A percentile compares a stretch with the other conserved stretches of the same genome.
phyloP scores from a whole-genome alignment of 202 grass and related monocot genomes.

The Zoysia matrella region DNA sequence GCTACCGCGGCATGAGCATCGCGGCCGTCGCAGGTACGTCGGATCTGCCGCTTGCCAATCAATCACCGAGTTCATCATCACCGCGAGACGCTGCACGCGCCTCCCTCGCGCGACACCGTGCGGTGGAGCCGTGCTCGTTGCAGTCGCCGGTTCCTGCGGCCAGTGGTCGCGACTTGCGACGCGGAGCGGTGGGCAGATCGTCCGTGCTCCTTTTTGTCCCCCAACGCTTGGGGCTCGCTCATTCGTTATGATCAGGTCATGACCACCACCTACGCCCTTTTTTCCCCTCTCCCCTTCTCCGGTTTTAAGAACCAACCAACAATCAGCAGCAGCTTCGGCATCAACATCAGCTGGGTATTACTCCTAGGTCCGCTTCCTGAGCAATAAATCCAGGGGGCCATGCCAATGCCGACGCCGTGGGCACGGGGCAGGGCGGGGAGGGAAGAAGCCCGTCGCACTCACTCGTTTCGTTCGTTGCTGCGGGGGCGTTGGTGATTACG shows the following conservation, averaged over 20 bases:
- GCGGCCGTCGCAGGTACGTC: constrained; percentile 72
- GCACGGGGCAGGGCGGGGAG: background rate
- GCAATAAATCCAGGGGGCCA: constrained; percentile 26
- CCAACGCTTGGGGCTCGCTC: constrained; percentile 19
- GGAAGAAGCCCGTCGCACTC: background rate
- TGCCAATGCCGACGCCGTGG: background rate
- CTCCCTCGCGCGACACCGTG: no score
- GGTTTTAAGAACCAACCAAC: background rate
- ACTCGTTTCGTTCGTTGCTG: background rate
- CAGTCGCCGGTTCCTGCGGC: constrained; percentile 1
- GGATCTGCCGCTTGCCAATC: background rate
- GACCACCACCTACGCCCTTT: background rate
- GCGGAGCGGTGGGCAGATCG: constrained; percentile 23
- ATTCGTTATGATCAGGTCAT: constrained; percentile 36
- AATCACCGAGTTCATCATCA: background rate
- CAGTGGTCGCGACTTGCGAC: background rate
- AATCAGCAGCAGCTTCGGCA: background rate
- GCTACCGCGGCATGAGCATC: constrained; percentile 71
- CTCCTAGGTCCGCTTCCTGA: background rate
- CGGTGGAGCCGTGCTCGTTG: background rate
- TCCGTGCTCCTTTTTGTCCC: constrained; percentile 35
- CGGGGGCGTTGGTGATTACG: no score
- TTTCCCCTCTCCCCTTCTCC: background rate
- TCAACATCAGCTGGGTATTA: background rate
- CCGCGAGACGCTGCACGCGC: background rate